Conservation (phyloP, 2,329 filamentous ascomycete species). For the Endocalyx cinctus region DNA sequence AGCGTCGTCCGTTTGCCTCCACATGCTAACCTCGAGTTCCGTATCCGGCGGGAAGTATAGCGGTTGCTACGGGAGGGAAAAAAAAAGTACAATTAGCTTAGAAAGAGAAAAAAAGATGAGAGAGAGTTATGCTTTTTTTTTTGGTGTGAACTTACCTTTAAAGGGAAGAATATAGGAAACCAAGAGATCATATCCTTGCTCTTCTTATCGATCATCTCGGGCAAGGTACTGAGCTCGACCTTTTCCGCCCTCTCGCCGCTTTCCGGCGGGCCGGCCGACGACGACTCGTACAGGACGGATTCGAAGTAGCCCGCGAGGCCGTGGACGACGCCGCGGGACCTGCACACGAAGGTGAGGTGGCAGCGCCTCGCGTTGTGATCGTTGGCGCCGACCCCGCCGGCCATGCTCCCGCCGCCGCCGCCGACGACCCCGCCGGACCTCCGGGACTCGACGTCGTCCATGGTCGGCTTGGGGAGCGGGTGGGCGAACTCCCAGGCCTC, state of each 20-base stretch:
- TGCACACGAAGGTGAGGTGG: constrained; percentile 72
- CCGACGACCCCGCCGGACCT: constrained; percentile 60
- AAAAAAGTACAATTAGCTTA: background rate
- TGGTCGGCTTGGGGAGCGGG: constrained; percentile 58
- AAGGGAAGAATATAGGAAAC: constrained; percentile 97
- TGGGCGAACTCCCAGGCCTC: constrained; percentile 78
- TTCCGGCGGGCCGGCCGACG: background rate
- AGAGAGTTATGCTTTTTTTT: background rate
- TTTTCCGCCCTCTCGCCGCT: constrained; percentile 31
- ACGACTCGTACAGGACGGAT: constrained; percentile 75
- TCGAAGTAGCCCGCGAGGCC: constrained; percentile 95
- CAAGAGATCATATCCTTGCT: constrained; percentile 98
- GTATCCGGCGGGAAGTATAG: constrained; percentile 79
- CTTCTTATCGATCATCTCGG: constrained; percentile 85
- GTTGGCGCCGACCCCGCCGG: constrained; percentile 75
- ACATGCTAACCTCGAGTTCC: constrained; percentile 89
- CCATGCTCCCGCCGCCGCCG: constrained; percentile 68
- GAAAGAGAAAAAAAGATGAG: constrained; percentile 1
- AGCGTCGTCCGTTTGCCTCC: constrained; percentile 89
- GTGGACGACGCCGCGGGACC: constrained; percentile 78
- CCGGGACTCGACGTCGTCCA: constrained; percentile 52
- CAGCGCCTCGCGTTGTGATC: constrained; percentile 86
- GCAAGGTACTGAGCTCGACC: constrained; percentile 88
- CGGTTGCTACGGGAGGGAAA: constrained; percentile 55
- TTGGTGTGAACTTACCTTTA: constrained; percentile 66